Percentiles rank a stretch among this genome's conserved stretches.
These are phyloP conservation scores for Boletus coccyginus DNA, from an alignment of 768 basidiomycete genomes.

Conservation along the genomic window DNA sequence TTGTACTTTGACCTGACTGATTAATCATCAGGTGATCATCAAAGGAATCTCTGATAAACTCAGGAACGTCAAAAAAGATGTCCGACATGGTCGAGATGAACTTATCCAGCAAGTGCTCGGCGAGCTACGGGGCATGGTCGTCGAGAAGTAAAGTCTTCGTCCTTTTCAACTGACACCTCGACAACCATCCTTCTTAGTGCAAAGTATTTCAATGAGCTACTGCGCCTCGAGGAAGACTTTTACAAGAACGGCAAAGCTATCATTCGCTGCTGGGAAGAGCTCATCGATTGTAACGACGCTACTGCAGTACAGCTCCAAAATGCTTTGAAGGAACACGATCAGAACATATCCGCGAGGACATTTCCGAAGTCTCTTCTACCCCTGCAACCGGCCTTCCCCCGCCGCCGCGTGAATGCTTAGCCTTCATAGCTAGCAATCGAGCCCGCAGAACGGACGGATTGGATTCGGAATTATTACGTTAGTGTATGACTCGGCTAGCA, in stretches of 20 bases:
- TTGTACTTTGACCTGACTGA: slow-evolving; percentile 14
- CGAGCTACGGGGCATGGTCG: slow-evolving; percentile 43
- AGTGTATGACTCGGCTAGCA: background rate
- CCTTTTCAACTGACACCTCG: background rate
- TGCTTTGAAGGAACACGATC: slow-evolving; percentile 48
- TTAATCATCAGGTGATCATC: slow-evolving; percentile 42
- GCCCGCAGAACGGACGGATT: background rate
- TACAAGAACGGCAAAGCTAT: slow-evolving; percentile 41
- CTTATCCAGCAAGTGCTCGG: slow-evolving; percentile 46
- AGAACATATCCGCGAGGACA: slow-evolving; percentile 45
- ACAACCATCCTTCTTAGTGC: slow-evolving; percentile 34
- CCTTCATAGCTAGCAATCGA: background rate
- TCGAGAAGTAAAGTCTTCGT: slow-evolving; percentile 21
- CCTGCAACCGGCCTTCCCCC: slow-evolving; percentile 17
- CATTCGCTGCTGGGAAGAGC: slow-evolving; percentile 39
- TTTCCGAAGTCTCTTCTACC: slow-evolving; percentile 48
- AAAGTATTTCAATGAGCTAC: slow-evolving; percentile 49
- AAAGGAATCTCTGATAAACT: slow-evolving; percentile 47
- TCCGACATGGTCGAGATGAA: slow-evolving; percentile 42
- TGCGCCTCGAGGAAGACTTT: slow-evolving; percentile 57
- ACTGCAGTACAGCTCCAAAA: slow-evolving; percentile 35
- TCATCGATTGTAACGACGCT: slow-evolving; percentile 39
- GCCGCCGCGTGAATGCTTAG: slow-evolving; percentile 3
- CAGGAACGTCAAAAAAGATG: slow-evolving; percentile 43
- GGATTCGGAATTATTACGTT: background rate